Percentiles rank a stretch among this genome's conserved stretches.
Evolutionary conservation across 2,329 filamentous ascomycete genomes (phyloP).

Genomic region (Trichoderma sp.): DNA sequence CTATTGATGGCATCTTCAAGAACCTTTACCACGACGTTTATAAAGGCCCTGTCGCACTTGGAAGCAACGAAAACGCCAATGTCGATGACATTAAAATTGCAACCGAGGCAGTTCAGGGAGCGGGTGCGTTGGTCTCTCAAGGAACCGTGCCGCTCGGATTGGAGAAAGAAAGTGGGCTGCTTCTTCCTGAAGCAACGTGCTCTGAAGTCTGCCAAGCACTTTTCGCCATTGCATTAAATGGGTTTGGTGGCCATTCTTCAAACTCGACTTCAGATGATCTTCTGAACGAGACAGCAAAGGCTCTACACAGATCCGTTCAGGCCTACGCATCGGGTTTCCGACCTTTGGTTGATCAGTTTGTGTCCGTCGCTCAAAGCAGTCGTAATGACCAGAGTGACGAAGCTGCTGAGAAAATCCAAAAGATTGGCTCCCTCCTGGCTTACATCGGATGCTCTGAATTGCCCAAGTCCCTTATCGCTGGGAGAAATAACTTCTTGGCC

Average conservation of each 20-base stretch:
- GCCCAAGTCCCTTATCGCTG: conserved; percentile 29
- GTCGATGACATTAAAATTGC: conserved; percentile 45
- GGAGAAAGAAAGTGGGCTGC: conserved; percentile 25
- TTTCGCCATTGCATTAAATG: conserved; percentile 34
- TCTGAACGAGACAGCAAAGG: conserved; percentile 44
- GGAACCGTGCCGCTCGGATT: conserved; percentile 17
- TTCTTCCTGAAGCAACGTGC: conserved; percentile 40
- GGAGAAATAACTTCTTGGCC: conserved; percentile 44
- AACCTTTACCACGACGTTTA: conserved; percentile 48
- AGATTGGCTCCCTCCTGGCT: conserved; percentile 47
- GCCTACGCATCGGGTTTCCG: conserved; percentile 40
- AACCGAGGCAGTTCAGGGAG: conserved; percentile 48
- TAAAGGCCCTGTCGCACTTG: conserved; percentile 38
- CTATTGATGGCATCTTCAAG: conserved; percentile 41
- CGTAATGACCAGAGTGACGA: conserved; percentile 27
- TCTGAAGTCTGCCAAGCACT: conserved; percentile 41
- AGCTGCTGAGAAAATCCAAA: conserved; percentile 34
- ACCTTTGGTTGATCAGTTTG: conserved; percentile 35
- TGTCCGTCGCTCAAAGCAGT: conserved; percentile 31
- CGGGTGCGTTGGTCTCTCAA: conserved; percentile 49
- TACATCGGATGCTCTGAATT: conserved; percentile 52
- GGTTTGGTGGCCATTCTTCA: conserved; percentile 27
- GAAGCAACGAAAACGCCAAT: conserved; percentile 31
- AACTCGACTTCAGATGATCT: conserved; percentile 37
- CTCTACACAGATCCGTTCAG: conserved; percentile 42